Base-by-base conservation (phyloP, 768 basidiomycete species). In the Suillus clintonianus region DNA sequence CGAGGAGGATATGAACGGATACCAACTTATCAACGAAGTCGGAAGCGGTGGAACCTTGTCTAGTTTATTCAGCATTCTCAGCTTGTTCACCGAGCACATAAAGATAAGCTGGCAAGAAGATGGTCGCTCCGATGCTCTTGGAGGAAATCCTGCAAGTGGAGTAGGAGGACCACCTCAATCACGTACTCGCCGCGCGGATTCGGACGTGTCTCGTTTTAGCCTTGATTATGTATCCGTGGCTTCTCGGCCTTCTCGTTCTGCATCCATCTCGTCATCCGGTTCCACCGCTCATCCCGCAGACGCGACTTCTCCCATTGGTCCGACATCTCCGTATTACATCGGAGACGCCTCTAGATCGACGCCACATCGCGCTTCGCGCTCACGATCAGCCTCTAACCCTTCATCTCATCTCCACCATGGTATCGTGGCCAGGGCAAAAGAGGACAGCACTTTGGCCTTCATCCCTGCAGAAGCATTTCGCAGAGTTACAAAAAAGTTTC, bases 381-480 rank as follows among this genome's bases (percentile, higher is more conserved):
- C 63, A 19, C 71, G 22, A 47, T 75, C 75, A 32, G 69, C 71
- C 22, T 77, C 73, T 11, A 59, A 60, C 36, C 69, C 61, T 1
- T 69, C 60, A 37, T 64, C 69, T 50, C 79, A 81, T 53, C 70
- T 81, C 50, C 85, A 86, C 69, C 85, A 88, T 69, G 91, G 91
- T 5, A 88, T 91, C 5, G 88, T 99, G 24, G 96, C 95, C n/a
- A 84, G 97, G 42, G 97, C 97, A 8, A 90, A 90, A 5, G 91
- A 93, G 60, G 97, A 99, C 70, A 92, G 92, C 5, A 99, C 97
- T 2, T 80, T 99, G 22, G 97, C 97, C n/a, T 97, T 99, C 11
- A 99, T 99, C 61, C 97, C 97, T 30, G 97, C 97, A 2, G 95
- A 98, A 74, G 97, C 97, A 5, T 99, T 99, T 78, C 83, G 91